phyloP scores from a whole-genome alignment of 2,329 filamentous ascomycete genomes.

The Macrophomina tecta region DNA sequence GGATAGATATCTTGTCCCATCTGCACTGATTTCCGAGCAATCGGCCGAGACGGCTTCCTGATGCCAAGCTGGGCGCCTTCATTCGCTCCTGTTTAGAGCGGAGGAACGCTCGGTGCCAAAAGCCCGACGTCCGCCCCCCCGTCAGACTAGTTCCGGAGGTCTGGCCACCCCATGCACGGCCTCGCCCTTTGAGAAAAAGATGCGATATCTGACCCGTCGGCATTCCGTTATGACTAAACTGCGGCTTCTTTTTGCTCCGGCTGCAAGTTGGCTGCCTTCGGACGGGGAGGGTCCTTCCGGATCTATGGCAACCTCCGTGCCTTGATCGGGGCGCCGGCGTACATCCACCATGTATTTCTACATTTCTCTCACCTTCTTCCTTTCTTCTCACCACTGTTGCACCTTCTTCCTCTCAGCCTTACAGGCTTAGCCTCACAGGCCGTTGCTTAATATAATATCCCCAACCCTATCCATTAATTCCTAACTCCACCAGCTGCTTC shows the following conservation, averaged over 20 bases:
- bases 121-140: conserved; percentile 1
- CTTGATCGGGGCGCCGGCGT: background rate
- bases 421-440: conserved; percentile 1
- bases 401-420: background rate
- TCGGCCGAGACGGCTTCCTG: conserved; percentile 7
- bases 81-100: background rate
- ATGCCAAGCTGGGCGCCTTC: background rate
- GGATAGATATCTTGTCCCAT: conserved; percentile 7
- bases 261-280: conserved; percentile 3
- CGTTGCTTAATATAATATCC: background rate
- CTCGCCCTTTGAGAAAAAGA: background rate
- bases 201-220: background rate
- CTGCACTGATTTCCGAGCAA: background rate
- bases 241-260: conserved; percentile 13
- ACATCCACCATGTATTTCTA: conserved; percentile 2
- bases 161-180: conserved; percentile 3
- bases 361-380: conserved; percentile 1
- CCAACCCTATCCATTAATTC: background rate
- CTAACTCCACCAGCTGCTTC: background rate
- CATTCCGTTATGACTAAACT: background rate
- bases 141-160: background rate
- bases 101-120: conserved; percentile 11
- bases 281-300: conserved; percentile 2
- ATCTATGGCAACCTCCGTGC: conserved; percentile 11
- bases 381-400: background rate